Conservation (phyloP, 129 eudicot species). For the Escallonia herrerae region DNA sequence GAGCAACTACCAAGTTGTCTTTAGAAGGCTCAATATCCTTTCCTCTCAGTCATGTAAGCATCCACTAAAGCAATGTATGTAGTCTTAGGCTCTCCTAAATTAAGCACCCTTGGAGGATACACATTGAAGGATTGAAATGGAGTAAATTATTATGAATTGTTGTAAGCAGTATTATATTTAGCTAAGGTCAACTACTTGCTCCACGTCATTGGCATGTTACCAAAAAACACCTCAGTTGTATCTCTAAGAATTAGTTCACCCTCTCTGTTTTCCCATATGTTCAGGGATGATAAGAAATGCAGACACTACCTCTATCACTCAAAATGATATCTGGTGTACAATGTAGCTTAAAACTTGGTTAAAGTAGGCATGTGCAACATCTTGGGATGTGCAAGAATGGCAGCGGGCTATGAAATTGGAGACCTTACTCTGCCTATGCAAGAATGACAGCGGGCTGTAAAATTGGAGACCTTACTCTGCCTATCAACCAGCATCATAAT, state of each 20-base stretch:
- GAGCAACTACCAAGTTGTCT: no score
- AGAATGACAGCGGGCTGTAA: not conserved
- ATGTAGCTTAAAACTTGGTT: not conserved
- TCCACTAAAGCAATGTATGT: not conserved
- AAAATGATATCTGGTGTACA: not conserved
- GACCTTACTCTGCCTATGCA: no score
- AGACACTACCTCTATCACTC: not conserved
- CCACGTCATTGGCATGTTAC: not conserved
- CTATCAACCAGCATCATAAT: conserved; percentile 3
- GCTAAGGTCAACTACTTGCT: not conserved
- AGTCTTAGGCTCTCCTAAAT: not conserved
- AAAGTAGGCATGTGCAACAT: not conserved
- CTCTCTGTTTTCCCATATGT: not conserved
- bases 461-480: not conserved
- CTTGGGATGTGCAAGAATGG: not conserved
- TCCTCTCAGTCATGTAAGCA: not conserved
- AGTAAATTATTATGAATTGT: not conserved
- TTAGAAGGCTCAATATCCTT: no score
- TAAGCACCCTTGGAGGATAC: not conserved
- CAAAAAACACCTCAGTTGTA: not conserved
- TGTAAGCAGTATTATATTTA: not conserved
- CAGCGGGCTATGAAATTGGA: not conserved
- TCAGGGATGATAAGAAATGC: not conserved
- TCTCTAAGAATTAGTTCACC: not conserved
- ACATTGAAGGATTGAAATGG: not conserved